Evolutionary conservation across 257 asterid genomes (phyloP).

Genomic region (Solanum piurae): DNA sequence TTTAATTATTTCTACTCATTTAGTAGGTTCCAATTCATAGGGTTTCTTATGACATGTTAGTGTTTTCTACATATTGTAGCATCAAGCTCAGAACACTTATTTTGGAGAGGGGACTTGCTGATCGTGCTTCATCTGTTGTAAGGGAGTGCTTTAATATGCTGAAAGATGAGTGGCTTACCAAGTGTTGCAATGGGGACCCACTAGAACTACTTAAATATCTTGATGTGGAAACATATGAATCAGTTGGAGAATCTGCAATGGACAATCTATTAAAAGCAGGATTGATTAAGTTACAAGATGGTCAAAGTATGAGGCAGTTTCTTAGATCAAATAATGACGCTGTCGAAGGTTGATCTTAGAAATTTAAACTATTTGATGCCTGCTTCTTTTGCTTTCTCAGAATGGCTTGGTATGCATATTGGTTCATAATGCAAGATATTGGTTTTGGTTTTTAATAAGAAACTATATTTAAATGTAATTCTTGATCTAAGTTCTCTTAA

Average conservation of each 20-base stretch:
- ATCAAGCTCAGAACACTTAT: constrained; percentile 78
- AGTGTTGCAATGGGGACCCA: constrained; percentile 70
- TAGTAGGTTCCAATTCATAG: background rate
- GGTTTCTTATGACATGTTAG: background rate
- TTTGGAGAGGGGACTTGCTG: constrained; percentile 91
- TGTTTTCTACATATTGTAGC: constrained; percentile 30
- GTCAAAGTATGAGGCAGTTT: constrained; percentile 50
- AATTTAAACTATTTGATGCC: background rate
- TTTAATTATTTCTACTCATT: background rate
- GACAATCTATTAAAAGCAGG: constrained; percentile 56
- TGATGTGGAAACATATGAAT: constrained; percentile 96
- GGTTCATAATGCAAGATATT: background rate
- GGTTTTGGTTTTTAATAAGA: background rate
- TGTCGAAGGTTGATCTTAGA: constrained; percentile 43
- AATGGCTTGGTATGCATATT: background rate
- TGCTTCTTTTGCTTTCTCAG: background rate
- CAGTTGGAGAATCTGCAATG: constrained; percentile 71
- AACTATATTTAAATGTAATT: background rate
- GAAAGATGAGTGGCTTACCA: constrained; percentile 89
- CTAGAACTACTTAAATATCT: constrained; percentile 66
- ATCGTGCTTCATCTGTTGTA: constrained; percentile 67
- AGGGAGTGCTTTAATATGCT: constrained; percentile 76
- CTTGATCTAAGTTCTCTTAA: background rate
- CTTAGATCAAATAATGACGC: constrained; percentile 24
- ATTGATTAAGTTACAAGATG: constrained; percentile 48